Evolutionary conservation across 306 rosid genomes (phyloP).

Genomic region (Quercus rubra): DNA sequence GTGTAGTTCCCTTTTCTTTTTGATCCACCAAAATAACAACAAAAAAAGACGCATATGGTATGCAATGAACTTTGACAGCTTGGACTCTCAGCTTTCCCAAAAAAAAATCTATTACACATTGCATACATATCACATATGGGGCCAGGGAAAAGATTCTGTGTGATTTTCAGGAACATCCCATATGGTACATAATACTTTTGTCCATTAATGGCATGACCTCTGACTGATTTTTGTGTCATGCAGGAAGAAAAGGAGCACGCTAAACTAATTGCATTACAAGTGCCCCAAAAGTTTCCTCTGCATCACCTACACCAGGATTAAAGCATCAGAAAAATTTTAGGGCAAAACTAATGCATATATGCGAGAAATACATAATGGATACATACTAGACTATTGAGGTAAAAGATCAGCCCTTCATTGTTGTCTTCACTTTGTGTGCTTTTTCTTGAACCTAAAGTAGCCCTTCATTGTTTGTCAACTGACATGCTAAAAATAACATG

Average conservation of each 20-base stretch:
- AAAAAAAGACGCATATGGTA: no score
- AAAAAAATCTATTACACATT: not conserved
- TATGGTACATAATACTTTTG: not conserved
- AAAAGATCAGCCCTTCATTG: not conserved
- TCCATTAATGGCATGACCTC: not conserved
- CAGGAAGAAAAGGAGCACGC: slow-evolving; percentile 11
- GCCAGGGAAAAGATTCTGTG: not conserved
- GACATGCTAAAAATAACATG: not conserved
- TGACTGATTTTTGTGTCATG: not conserved
- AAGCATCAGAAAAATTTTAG: not conserved
- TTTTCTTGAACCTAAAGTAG: not conserved
- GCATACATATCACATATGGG: not conserved
- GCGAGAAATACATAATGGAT: not conserved
- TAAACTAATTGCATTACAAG: not conserved
- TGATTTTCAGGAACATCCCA: not conserved
- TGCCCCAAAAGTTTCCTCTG: not conserved
- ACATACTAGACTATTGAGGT: not conserved
- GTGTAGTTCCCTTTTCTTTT: no score
- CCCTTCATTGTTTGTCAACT: not conserved
- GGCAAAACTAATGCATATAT: not conserved
- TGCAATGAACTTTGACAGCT: no score
- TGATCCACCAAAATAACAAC: no score
- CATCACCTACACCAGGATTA: not conserved
- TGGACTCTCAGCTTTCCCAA: no score
- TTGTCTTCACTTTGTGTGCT: not conserved